A percentile compares a stretch with the other conserved stretches of the same genome.
Evolutionary conservation across 225 moss, liverwort and hornwort genomes (phyloP).

Genomic region (Marchantia paleacea): DNA sequence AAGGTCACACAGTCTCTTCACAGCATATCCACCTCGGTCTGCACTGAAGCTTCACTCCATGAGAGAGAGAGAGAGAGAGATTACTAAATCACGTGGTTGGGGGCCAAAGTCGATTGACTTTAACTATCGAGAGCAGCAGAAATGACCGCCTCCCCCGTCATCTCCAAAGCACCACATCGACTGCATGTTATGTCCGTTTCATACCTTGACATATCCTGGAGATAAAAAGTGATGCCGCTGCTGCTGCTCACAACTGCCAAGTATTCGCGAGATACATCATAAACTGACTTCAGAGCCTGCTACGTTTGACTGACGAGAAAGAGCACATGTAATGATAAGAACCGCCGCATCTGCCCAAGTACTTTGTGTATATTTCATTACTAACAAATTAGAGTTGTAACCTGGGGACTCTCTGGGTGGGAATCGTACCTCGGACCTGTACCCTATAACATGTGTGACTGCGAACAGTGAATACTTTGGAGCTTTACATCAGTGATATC

Average conservation of each 20-base stretch:
- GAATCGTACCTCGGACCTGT: neutral
- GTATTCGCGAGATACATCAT: neutral
- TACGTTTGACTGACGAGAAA: neutral
- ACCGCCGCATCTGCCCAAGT: neutral
- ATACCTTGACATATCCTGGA: neutral
- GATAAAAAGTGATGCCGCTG: too few species aligned
- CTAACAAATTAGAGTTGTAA: neutral
- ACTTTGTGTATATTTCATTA: neutral
- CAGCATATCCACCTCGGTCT: neutral
- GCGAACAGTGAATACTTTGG: too few species aligned
- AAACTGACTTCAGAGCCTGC: conserved; percentile 5
- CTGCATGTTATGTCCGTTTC: neutral
- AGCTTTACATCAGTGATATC: too few species aligned
- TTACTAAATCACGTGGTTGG: too few species aligned
- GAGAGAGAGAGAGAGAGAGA: neutral
- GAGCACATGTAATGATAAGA: conserved; percentile 1
- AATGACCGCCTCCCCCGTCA: neutral
- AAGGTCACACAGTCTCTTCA: neutral
- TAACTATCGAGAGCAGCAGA: neutral
- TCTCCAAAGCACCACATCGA: neutral
- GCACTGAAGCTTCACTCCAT: neutral
- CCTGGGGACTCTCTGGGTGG: neutral
- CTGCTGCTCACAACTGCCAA: conserved; percentile 4
- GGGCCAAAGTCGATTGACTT: neutral
- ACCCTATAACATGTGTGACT: neutral